Percentiles rank a stretch among this genome's conserved stretches.
Evolutionary conservation across 257 asterid genomes (phyloP).

Genomic region (Orobanche coerulescens): DNA sequence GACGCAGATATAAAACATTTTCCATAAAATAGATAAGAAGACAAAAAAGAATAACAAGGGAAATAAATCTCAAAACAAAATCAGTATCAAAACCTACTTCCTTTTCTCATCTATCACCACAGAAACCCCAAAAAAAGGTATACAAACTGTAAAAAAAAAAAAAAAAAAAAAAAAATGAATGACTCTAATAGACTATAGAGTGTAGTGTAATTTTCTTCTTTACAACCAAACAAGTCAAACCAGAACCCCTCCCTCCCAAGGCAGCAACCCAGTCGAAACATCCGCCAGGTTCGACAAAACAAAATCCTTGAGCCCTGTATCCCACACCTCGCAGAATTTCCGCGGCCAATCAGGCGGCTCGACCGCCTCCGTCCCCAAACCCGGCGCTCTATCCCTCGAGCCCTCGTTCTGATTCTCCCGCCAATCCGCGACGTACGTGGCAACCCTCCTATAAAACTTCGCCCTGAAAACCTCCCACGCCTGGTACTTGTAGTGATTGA

Average conservation of each 20-base stretch:
- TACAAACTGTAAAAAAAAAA: conserved; percentile 10
- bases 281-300: conserved; percentile 63
- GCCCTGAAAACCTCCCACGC: conserved; percentile 91
- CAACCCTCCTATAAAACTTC: conserved; percentile 81
- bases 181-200: neutral
- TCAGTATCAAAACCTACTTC: neutral
- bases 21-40: no score
- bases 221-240: conserved; percentile 11
- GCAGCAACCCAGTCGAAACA: conserved; percentile 50
- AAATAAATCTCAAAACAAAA: neutral
- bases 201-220: conserved; percentile 23
- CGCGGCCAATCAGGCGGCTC: conserved; percentile 83
- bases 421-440: conserved; percentile 95
- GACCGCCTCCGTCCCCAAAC: conserved; percentile 92
- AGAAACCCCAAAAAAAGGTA: conserved; percentile 1
- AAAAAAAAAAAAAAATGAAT: conserved; percentile 27
- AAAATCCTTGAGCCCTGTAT: conserved; percentile 71
- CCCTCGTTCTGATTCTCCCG: conserved; percentile 82
- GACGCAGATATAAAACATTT: no score
- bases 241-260: conserved; percentile 65
- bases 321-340: conserved; percentile 93
- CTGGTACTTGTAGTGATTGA: conserved; percentile 89
- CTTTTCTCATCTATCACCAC: neutral
- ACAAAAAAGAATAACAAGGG: no score
- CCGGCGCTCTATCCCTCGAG: conserved; percentile 92